A percentile compares a stretch with the other conserved stretches of the same genome.
phyloP scores from a whole-genome alignment of 176 grass and related monocot species.

The Hordeum marinum region DNA sequence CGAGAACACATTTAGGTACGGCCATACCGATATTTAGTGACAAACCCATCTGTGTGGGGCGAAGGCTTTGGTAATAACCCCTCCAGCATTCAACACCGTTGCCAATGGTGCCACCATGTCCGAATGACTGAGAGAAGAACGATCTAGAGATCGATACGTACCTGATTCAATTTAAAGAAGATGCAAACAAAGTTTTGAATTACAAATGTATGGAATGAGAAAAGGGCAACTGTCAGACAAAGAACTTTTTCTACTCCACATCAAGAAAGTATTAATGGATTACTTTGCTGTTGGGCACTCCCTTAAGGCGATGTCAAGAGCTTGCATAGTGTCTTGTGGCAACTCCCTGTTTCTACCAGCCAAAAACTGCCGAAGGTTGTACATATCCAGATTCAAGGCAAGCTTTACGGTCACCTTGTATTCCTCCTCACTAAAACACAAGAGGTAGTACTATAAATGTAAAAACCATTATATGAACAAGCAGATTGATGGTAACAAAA shows the following conservation, averaged over 20 bases:
- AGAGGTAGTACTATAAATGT: neutral
- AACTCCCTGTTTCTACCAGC: constrained; percentile 31
- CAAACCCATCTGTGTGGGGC: constrained; percentile 77
- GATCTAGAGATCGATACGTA: constrained; percentile 57
- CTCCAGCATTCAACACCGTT: constrained; percentile 68
- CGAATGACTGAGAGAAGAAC: constrained; percentile 64
- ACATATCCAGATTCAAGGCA: constrained; percentile 32
- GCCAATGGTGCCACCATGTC: constrained; percentile 25
- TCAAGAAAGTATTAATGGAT: neutral
- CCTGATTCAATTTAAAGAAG: constrained; percentile 25
- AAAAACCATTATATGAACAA: neutral
- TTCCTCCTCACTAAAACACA: constrained; percentile 28
- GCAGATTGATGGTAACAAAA: neutral
- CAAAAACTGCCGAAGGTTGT: constrained; percentile 49
- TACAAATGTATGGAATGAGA: neutral
- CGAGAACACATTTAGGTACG: neutral
- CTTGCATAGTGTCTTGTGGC: constrained; percentile 68
- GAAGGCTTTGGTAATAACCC: constrained; percentile 79
- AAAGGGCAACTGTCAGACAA: neutral
- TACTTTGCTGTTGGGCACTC: constrained; percentile 36
- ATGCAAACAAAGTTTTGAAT: neutral
- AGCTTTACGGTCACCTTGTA: constrained; percentile 53
- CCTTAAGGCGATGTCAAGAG: constrained; percentile 73
- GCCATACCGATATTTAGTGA: constrained; percentile 65
- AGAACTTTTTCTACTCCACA: neutral